Evolutionary conservation across 805 yeast genomes (phyloP), one percentile per base, ranked within the genome.

Genomic region (Ogataea angusta): DNA sequence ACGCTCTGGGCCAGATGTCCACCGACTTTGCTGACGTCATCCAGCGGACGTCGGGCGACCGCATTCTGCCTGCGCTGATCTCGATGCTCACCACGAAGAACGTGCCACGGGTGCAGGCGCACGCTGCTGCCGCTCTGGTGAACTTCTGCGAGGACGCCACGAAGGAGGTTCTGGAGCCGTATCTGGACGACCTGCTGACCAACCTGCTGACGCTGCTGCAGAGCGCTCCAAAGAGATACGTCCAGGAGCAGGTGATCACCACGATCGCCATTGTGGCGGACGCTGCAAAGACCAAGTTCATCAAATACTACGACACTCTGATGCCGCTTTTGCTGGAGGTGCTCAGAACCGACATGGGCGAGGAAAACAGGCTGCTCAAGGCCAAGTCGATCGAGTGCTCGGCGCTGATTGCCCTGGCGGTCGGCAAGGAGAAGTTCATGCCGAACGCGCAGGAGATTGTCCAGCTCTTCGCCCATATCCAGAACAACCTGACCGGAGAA

Each of bases 211-310:
- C 78, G 1, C 69, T 91, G 18, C 72, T 93, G 43, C 89, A 85
- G 60, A 78, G 90, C 43, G 62, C 64, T 17, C 93, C 95, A 27
- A 87, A 89, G 63, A 76, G 89, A 50, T 93, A 89, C 56, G 96
- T 93, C 33, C 98, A 93, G 67, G 99, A 93, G 60, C 99, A 93
- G 68, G 97, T 90, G 12, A 73, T 93, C 43, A 90, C 98, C 9
- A 93, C 98, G 0, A 90, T 93, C 63, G 96, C 98, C 15, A 86
- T 90, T 51, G 90, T 91, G 50, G 99, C 99, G 2, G 98, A 91
- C 65, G 95, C 96, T 12, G 96, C 98, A 3, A 88, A 88, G 63
- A 75, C 75, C 47, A 85, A 84, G 57, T 93, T 93, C 60, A 73
- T 80, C 53, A 91, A 90, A 66, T 93, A 93, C 61, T 93, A 90